Evolutionary conservation across 148 eudicot genomes (phyloP), one percentile per base, ranked within the genome.

Genomic region (Heliosperma pusillum): DNA sequence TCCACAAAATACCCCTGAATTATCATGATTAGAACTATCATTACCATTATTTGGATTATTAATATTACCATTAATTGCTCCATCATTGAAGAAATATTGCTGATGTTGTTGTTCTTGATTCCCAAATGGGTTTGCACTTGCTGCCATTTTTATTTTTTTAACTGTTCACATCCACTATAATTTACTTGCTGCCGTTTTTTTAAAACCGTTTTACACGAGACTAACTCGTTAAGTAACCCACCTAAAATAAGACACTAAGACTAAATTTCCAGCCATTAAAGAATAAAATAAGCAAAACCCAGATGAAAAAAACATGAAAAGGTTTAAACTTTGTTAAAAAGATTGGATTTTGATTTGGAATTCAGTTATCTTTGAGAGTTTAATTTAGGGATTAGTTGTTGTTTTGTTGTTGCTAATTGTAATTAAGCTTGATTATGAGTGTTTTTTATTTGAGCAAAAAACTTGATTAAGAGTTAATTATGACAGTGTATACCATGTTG

Each of bases 41-140:
- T 36, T 36, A 36, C 79, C 13, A 10, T 45, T 45, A 45, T 21
- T 30, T 24, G 24, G 24, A 69, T 21, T 21, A 66, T 66, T 66
- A 66, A 17, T 42, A 21, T 10, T 21, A 68, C 10, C 42, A 68
- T 45, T 42, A 21, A 5, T 11, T 20, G 10, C 50, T 11, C 73
- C 86, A 16, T 83, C 83, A 77, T 82, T 85, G 66, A 76, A 79
- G 42, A 75, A 53, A 71, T 85, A 61, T 40, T 72, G 80, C 13
- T 84, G 86, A 25, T 72, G 82, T 44, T 77, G 82, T 21, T 81
- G 87, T 36, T 10, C 79, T 70, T 74, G 76, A 36, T n/a, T 36
- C 42, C 42, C 42, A 80, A 63, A 25, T 75, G 56, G 26, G 24
- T 6, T 44, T 1, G 3, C 19, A 62, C 7, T 22, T 26, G 9